Conservation (phyloP, 108 stramenopile genomes). For the Skeletonema costatum region DNA sequence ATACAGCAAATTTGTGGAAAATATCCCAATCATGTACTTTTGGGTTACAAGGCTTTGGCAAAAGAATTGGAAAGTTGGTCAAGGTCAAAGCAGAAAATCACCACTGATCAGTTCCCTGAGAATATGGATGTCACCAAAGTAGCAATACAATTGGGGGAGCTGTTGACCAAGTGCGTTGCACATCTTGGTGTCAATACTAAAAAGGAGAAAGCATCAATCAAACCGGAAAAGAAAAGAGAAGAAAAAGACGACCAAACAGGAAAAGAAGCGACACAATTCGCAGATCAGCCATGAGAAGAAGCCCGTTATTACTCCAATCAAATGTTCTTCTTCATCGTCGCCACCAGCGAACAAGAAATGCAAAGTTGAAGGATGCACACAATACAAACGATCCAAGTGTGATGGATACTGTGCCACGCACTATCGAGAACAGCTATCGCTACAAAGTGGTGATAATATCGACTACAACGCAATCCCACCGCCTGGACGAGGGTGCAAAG, state of each 20-base stretch:
- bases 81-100: constrained; percentile 9
- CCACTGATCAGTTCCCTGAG: constrained; percentile 20
- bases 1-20: constrained; percentile 12
- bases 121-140: constrained; percentile 20
- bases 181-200: not conserved
- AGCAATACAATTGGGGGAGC: not conserved
- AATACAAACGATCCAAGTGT: not conserved
- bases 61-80: constrained; percentile 28
- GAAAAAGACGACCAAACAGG: not conserved
- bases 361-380: not conserved
- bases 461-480: not conserved
- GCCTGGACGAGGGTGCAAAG: not conserved
- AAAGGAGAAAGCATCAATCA: not conserved
- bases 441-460: not conserved
- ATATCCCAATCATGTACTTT: constrained; percentile 15
- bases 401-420: not conserved
- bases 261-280: not conserved
- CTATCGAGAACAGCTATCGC: not conserved
- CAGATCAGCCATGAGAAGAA: not conserved
- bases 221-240: not conserved
- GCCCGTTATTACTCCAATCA: not conserved
- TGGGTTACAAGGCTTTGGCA: constrained; percentile 23
- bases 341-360: not conserved
- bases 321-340: not conserved
- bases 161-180: not conserved